Evolutionary conservation across 1,284 basidiomycete species (phyloP).

Genomic region (Fistulina hepatica): DNA sequence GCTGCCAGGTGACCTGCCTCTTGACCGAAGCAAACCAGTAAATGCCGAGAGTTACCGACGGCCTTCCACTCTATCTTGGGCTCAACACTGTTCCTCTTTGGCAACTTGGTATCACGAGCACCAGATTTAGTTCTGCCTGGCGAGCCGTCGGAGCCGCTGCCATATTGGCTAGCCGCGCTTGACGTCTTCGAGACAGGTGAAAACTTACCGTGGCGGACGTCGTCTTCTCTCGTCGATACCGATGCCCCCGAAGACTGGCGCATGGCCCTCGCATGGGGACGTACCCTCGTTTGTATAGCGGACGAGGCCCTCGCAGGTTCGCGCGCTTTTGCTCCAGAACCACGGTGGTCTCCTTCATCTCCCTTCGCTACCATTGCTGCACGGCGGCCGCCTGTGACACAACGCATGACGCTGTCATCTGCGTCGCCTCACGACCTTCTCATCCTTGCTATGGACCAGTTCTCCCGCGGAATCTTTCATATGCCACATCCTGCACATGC

Average conservation of each 20-base stretch:
- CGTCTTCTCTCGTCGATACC: no score
- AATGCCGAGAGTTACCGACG: constrained; percentile 40
- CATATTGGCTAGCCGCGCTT: constrained; percentile 53
- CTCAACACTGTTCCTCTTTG: constrained; percentile 49
- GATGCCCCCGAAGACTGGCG: constrained; percentile 45
- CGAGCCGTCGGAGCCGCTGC: constrained; percentile 38
- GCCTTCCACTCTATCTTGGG: constrained; percentile 56
- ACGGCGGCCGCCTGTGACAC: constrained; percentile 40
- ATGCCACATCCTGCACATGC: constrained; percentile 46
- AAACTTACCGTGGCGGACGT: constrained; percentile 38
- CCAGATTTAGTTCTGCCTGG: constrained; percentile 37
- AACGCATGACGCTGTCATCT: constrained; percentile 35
- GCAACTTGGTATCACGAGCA: constrained; percentile 43
- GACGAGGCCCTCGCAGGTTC: constrained; percentile 30
- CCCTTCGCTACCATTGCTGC: constrained; percentile 43
- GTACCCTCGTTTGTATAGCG: constrained; percentile 46
- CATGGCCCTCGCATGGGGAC: constrained; percentile 55
- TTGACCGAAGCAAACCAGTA: constrained; percentile 18
- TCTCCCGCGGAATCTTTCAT: constrained; percentile 54
- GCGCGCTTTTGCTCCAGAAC: constrained; percentile 26
- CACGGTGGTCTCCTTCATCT: constrained; percentile 39
- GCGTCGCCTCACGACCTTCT: constrained; percentile 41
- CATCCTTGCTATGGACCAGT: constrained; percentile 53
- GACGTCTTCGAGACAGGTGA: constrained; percentile 60
- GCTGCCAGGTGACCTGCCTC: not conserved